phyloP scores from a whole-genome alignment of 352 stramenopile species.

The Pythium vanterpoolii region DNA sequence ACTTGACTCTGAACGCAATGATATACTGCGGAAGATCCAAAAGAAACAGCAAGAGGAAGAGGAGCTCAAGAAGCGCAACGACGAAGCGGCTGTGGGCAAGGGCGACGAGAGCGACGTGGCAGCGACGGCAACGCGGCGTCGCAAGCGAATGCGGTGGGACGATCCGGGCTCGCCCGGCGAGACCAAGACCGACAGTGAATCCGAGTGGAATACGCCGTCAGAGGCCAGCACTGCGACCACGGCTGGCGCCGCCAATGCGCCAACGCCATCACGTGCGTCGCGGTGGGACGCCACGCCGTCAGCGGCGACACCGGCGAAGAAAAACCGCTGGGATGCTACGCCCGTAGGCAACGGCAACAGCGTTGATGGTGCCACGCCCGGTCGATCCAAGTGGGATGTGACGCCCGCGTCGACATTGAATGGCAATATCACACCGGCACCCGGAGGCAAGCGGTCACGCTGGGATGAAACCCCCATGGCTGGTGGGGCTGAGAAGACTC shows the following conservation, averaged over 20 bases:
- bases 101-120: conserved; percentile 31
- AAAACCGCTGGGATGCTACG: conserved; percentile 85
- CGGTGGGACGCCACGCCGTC: conserved; percentile 77
- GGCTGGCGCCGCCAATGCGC: conserved; percentile 21
- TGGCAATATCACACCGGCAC: conserved; percentile 45
- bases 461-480: conserved; percentile 96
- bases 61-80: conserved; percentile 36
- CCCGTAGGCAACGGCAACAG: conserved; percentile 46
- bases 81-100: conserved; percentile 9
- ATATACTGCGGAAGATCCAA: conserved; percentile 86
- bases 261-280: conserved; percentile 58
- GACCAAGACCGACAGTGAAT: conserved; percentile 60
- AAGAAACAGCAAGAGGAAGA: conserved; percentile 75
- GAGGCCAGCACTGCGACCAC: conserved; percentile 38
- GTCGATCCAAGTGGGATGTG: conserved; percentile 90
- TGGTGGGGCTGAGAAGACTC: conserved; percentile 45
- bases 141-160: conserved; percentile 86
- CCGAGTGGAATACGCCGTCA: conserved; percentile 73
- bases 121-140: conserved; percentile 39
- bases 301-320: conserved; percentile 30
- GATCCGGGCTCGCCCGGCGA: conserved; percentile 40
- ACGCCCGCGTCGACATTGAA: conserved; percentile 70
- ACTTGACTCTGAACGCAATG: conserved; percentile 81
- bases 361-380: conserved; percentile 19
- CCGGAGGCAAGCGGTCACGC: conserved; percentile 87